Base-by-base conservation (phyloP, 108 stramenopile genomes). In the Fragilariopsis cylindrus region DNA sequence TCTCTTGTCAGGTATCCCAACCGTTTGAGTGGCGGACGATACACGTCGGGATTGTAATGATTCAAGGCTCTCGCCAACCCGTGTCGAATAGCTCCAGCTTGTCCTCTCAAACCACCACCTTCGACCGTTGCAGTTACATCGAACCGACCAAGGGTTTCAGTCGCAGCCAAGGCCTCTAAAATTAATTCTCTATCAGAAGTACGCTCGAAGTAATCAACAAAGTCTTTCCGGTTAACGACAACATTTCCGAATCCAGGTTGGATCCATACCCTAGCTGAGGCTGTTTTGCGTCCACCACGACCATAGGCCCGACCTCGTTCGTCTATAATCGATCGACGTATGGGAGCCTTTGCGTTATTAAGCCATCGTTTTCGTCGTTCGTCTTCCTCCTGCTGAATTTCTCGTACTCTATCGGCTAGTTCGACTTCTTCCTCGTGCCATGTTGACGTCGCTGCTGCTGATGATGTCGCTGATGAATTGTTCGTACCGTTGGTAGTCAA, bases 11-110 rank as follows among this genome's bases (percentile, higher is more conserved):
- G 71, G 63, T 96, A 85, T 53, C 97, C 94, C 53, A 85, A 83
- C 44, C 87, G 84, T 81, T 98, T 98, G 70, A 99, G 91, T 0
- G 90, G 79, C 49, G 94, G 92, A 60, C 98, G 89, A 63, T 93
- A 95, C 45, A 48, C 43, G 65, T 92, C 94, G 18, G 97, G 96
- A 76, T 99, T 92, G 83, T 90, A 96, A 53, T 82, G 74, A 60
- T 99, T 94, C 66, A 99, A 76, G 7, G 97, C 97, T 43, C 98
- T 77, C 8, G 97, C 90, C 70, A 99, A 43, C 5, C 98, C 99
- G 57, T 94, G 91, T 55, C 97, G 85, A 49, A 98, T 85, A 4
- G 99, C 99, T 54, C 98, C 98, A 3, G 96, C 98, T 82, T 92
- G 93, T 66, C 92, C 98, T 56, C 82, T 89, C 74, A 85, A 78